Percentiles rank a stretch among this genome's conserved stretches.
Evolutionary conservation across 441 rosid species (phyloP).

Genomic region (Biscutella laevigata): DNA sequence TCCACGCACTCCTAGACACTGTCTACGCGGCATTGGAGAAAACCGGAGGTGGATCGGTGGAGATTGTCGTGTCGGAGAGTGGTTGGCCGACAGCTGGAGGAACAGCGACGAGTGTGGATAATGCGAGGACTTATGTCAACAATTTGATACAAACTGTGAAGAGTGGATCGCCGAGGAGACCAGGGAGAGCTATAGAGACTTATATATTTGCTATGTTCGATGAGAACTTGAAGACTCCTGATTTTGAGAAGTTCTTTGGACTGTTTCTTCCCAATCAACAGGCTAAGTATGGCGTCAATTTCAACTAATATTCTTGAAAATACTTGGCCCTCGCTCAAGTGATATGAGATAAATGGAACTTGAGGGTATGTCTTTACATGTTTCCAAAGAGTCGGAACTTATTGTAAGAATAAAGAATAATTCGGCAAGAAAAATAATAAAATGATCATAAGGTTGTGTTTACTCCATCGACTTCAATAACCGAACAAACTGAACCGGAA

Average conservation of each 20-base stretch:
- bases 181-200: conserved; percentile 36
- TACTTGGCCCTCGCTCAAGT: neutral
- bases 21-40: conserved; percentile 41
- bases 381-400: conserved; percentile 6
- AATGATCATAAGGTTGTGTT: neutral
- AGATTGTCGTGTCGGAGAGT: conserved; percentile 41
- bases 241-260: conserved; percentile 31
- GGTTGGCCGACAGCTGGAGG: conserved; percentile 48
- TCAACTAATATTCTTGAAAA: conserved; percentile 20
- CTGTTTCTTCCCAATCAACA: conserved; percentile 28
- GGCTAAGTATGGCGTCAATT: conserved; percentile 31
- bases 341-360: neutral
- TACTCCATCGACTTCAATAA: neutral
- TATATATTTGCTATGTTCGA: conserved; percentile 44
- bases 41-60: conserved; percentile 28
- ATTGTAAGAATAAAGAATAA: conserved; percentile 10
- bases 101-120: conserved; percentile 18
- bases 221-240: conserved; percentile 31
- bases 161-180: conserved; percentile 40
- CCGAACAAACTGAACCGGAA: too few relatives aligned
- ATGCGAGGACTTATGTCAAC: conserved; percentile 36
- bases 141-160: conserved; percentile 41
- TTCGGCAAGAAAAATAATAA: neutral
- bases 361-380: neutral
- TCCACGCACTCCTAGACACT: conserved; percentile 39